Evolutionary conservation across 1,284 basidiomycete genomes (phyloP), one percentile per base, ranked within the genome.

Genomic region (Pseudozyma pruni): DNA sequence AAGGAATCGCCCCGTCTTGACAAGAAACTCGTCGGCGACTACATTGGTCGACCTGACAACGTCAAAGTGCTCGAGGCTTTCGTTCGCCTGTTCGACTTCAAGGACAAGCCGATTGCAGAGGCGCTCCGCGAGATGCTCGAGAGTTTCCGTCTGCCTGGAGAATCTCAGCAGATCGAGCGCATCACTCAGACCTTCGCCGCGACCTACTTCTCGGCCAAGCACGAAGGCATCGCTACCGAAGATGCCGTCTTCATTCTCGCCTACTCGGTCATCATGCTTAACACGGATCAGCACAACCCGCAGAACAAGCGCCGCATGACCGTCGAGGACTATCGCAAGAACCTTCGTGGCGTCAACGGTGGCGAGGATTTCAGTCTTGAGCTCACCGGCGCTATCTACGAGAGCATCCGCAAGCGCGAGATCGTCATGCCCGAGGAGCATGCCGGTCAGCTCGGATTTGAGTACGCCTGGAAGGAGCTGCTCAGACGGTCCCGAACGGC

Each of bases 351-450:
- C 6, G 92, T 96, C 41, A 98, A 99, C 79, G 90, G 90, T 54
- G 90, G 90, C 23, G 84, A 86, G 22, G 89, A 97, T 80, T 99
- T 98, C 81, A 88, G 90, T 17, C 83, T 88, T 0, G 92, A 93
- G 63, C 96, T 92, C 81, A 85, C 98, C 74, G 92, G 93, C 76
- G 70, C 87, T 34, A 92, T 98, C 58, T 98, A 95, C 77, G 94
- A 98, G 70, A 93, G 91, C 4, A 95, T 99, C 77, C 89, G 92
- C 43, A 94, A 92, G 83, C 87, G 89, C 42, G 96, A 99, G 84
- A 98, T 98, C 64, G 88, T 98, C 46, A 91, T 98, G 89, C 95
- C 96, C 0, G 94, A 98, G 83, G 96, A 99, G 80, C 96, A 98
- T 79, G 91, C 90, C 5, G 96, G 96, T 1, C 93, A 94, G 82